Evolutionary conservation across 192 early-diverging fungal species (phyloP).

Genomic region (Obelidium mucronatum): DNA sequence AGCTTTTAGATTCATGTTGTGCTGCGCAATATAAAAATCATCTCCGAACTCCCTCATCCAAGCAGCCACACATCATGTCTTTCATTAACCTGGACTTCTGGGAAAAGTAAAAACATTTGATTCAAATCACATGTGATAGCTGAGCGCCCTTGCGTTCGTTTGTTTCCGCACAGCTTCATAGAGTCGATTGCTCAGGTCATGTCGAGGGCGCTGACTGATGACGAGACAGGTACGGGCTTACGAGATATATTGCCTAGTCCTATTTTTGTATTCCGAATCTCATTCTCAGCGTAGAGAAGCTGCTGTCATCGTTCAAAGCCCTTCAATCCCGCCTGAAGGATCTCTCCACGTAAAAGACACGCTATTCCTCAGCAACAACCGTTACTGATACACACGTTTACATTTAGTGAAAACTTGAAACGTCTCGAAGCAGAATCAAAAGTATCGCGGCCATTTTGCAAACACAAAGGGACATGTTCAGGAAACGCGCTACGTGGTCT

Average conservation of each 20-base stretch:
- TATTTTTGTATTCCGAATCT: neutral
- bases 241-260: neutral
- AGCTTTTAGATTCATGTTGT: neutral
- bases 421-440: conserved; percentile 17
- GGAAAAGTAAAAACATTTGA: conserved; percentile 11
- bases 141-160: neutral
- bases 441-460: conserved; percentile 36
- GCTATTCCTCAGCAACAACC: neutral
- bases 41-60: neutral
- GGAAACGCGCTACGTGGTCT: conserved; percentile 42
- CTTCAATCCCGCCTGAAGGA: conserved; percentile 41
- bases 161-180: conserved; percentile 25
- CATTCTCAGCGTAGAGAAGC: conserved; percentile 28
- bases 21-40: neutral
- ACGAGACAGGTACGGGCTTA: conserved; percentile 36
- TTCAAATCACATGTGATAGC: neutral
- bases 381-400: neutral
- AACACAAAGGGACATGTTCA: conserved; percentile 37
- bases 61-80: neutral
- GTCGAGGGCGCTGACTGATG: conserved; percentile 43
- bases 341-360: conserved; percentile 36
- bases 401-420: conserved; percentile 42
- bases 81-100: conserved; percentile 29
- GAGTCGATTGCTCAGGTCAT: conserved; percentile 43
- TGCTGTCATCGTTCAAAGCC: conserved; percentile 39